Evolutionary conservation across 805 yeast species (phyloP).

Genomic region (Yamadazyma akitaensis): DNA sequence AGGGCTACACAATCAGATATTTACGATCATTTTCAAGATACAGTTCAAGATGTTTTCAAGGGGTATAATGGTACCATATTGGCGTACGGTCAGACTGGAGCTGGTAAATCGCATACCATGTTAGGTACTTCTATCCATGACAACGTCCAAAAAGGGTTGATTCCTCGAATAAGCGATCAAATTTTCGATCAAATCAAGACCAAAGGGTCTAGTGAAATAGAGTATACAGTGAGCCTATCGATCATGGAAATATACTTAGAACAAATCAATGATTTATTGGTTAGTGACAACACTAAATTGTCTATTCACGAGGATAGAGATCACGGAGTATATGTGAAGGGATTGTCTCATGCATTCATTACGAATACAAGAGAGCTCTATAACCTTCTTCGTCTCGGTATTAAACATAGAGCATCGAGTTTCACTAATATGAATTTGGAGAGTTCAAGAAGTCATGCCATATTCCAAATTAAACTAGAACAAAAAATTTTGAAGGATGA

Average conservation of each 20-base stretch:
- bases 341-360: slow-evolving; percentile 62
- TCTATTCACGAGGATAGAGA: slow-evolving; percentile 60
- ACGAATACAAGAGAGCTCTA: slow-evolving; percentile 56
- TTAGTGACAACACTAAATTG: slow-evolving; percentile 33
- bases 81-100: slow-evolving; percentile 78
- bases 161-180: slow-evolving; percentile 67
- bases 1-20: slow-evolving; percentile 52
- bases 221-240: slow-evolving; percentile 65
- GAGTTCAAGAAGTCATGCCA: slow-evolving; percentile 78
- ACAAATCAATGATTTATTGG: slow-evolving; percentile 64
- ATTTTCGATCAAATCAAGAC: slow-evolving; percentile 53
- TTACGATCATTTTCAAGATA: slow-evolving; percentile 54
- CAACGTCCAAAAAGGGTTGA: slow-evolving; percentile 52
- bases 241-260: slow-evolving; percentile 84
- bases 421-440: slow-evolving; percentile 68
- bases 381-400: slow-evolving; percentile 56
- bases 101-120: slow-evolving; percentile 78
- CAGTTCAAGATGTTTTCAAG: slow-evolving; percentile 64
- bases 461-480: slow-evolving; percentile 64
- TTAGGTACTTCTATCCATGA: slow-evolving; percentile 49
- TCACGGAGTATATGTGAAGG: slow-evolving; percentile 68
- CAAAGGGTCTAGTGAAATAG: slow-evolving; percentile 45
- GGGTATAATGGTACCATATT: slow-evolving; percentile 79
- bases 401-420: slow-evolving; percentile 51
- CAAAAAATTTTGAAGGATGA: slow-evolving; percentile 58